Evolutionary conservation across 2,329 filamentous ascomycete species (phyloP).

Genomic region (Aspergillus tanneri): DNA sequence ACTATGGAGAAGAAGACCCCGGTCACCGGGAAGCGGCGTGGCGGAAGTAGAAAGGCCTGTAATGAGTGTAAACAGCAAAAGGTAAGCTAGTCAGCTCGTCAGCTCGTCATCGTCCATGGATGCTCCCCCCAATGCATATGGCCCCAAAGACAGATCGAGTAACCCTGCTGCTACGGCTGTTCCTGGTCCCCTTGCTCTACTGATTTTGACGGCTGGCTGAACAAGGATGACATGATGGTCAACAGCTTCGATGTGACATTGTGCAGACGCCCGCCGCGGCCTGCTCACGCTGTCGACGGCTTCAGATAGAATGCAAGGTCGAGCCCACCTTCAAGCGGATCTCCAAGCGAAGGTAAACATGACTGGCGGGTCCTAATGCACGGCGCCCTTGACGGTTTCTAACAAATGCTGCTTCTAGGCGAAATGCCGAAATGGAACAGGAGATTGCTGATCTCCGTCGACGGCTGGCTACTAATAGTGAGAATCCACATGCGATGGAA

Average conservation of each 20-base stretch:
- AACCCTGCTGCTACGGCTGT: not conserved
- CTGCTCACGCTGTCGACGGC: slow-evolving; percentile 61
- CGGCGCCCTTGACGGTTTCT: not conserved
- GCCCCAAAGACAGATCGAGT: not conserved
- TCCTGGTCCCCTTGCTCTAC: slow-evolving; percentile 6
- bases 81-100: slow-evolving; percentile 42
- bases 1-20: slow-evolving; percentile 44
- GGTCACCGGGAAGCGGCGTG: slow-evolving; percentile 49
- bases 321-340: slow-evolving; percentile 66
- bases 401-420: slow-evolving; percentile 38
- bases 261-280: slow-evolving; percentile 61
- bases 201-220: slow-evolving; percentile 17
- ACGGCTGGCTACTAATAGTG: slow-evolving; percentile 40
- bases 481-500: slow-evolving; percentile 27
- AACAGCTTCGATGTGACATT: slow-evolving; percentile 64
- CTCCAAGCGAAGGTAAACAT: slow-evolving; percentile 54
- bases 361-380: not conserved
- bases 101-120: slow-evolving; percentile 4
- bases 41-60: slow-evolving; percentile 54
- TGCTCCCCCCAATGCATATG: slow-evolving; percentile 8
- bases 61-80: slow-evolving; percentile 69
- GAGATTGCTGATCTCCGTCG: slow-evolving; percentile 51
- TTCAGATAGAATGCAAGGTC: slow-evolving; percentile 63
- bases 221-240: slow-evolving; percentile 8
- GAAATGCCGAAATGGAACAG: slow-evolving; percentile 64